Percentiles rank a stretch among this genome's conserved stretches.
Evolutionary conservation across 768 basidiomycete genomes (phyloP).

Genomic region (Lactifluus pinguis): DNA sequence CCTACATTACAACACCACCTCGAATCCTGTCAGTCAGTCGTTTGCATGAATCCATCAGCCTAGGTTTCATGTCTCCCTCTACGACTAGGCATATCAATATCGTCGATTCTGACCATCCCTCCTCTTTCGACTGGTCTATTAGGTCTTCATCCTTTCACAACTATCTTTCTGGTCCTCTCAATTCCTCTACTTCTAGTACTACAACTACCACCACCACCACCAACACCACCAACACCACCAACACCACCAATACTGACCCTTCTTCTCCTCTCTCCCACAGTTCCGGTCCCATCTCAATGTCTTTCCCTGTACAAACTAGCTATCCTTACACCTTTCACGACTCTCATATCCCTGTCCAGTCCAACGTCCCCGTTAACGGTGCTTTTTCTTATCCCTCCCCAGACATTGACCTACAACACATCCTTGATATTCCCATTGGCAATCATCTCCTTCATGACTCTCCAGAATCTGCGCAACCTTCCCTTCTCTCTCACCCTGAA

Average conservation of each 20-base stretch:
- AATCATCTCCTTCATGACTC: constrained; percentile 8
- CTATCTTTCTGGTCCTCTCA: constrained; percentile 4
- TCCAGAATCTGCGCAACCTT: neutral
- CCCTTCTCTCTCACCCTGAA: constrained; percentile 10
- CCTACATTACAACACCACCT: neutral
- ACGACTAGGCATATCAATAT: neutral
- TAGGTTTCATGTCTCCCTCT: constrained; percentile 11
- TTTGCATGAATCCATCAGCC: neutral
- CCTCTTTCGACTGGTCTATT: neutral
- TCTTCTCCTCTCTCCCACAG: neutral
- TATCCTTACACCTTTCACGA: constrained; percentile 17
- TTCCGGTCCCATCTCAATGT: constrained; percentile 6
- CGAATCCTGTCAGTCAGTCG: neutral
- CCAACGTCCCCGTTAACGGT: neutral
- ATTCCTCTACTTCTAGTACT: neutral
- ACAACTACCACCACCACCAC: neutral
- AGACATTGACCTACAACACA: constrained; percentile 12
- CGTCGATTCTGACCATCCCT: neutral
- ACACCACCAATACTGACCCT: neutral
- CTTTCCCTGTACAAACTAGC: constrained; percentile 14
- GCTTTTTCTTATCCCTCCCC: constrained; percentile 13
- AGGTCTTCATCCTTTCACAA: constrained; percentile 3
- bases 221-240: neutral
- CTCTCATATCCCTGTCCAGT: constrained; percentile 8
- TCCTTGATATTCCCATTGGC: constrained; percentile 13